Evolutionary conservation across 768 basidiomycete species (phyloP).

Genomic region (Pluteus cervinus): DNA sequence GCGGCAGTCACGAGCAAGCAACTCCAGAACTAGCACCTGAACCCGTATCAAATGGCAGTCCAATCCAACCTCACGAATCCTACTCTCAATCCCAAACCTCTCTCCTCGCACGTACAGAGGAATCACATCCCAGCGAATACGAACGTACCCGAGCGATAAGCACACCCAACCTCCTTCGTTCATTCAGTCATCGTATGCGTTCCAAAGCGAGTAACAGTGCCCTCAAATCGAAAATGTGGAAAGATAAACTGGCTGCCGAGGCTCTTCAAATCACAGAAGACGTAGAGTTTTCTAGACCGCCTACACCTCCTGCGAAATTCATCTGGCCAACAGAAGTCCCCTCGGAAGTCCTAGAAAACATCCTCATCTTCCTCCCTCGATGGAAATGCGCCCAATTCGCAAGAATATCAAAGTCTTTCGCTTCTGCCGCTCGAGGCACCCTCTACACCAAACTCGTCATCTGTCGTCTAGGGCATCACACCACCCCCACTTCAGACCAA

Average conservation of each 20-base stretch:
- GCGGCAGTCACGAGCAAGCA: too few species aligned
- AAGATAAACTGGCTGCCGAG: constrained; percentile 15
- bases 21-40: too few species aligned
- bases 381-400: constrained; percentile 22
- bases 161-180: constrained; percentile 30
- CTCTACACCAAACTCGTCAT: constrained; percentile 28
- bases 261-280: constrained; percentile 2
- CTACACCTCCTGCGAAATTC: not conserved
- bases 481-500: constrained; percentile 16
- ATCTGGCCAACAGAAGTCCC: constrained; percentile 17
- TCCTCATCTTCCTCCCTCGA: constrained; percentile 30
- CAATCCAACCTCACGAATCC: constrained; percentile 9
- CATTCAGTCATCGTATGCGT: constrained; percentile 9
- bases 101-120: too few species aligned
- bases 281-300: not conserved
- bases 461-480: constrained; percentile 27
- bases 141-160: constrained; percentile 27
- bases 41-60: too few species aligned
- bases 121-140: constrained; percentile 3
- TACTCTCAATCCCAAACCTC: constrained; percentile 4
- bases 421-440: constrained; percentile 21
- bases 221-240: constrained; percentile 4
- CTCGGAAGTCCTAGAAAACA: constrained; percentile 23
- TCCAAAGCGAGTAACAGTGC: not conserved
- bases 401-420: constrained; percentile 26